Base-by-base conservation (phyloP, 2,329 filamentous ascomycete species). In the Fusarium mexicanum region DNA sequence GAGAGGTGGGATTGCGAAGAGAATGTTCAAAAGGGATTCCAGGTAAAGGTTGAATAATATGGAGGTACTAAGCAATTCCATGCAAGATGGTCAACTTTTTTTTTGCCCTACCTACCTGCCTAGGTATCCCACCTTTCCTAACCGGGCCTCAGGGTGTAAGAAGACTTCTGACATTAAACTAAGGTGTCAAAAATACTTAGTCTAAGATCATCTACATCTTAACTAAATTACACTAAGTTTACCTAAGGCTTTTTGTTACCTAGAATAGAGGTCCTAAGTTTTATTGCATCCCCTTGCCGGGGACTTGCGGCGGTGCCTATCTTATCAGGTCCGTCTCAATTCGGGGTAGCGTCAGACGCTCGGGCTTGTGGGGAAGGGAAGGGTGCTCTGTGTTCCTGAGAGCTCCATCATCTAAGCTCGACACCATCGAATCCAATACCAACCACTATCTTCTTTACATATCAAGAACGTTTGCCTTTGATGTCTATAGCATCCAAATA, bases 311-410 rank as follows among this genome's bases (percentile, higher is more conserved):
- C 69, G 65, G 66, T 78, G 33, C 33, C 33, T 35, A 76, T 78
- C 76, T 78, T 78, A 78, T 79, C 78, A 61, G 62, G n/a, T 33
- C 38, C 55, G 46, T 71, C 71, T 67, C 20, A 29, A 72, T 73
- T 24, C 3, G 47, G 69, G 47, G 35, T 78, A 79, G 77, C 54
- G 47, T 65, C 29, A 33, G 60, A 41, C 26, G 20, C 50, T 51
- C 41, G 35, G 33, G 64, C 51, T 37, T 60, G 65, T 75, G 73
- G 69, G 67, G 69, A 67, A 61, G 69, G 67, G 66, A 71, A 63
- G 69, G 69, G 48, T 72, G 40, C n/a, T 33, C 55, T 29, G 60
- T 53, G 48, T 51, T 35, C 48, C 48, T 35, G 31, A 24, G 48
- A 66, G 66, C 47, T 61, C 64, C 35, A 61, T 71, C 71, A 71